Evolutionary conservation across 2,329 filamentous ascomycete species (phyloP), one percentile per base, ranked within the genome.

Genomic region (Plectosphaerella sp.): DNA sequence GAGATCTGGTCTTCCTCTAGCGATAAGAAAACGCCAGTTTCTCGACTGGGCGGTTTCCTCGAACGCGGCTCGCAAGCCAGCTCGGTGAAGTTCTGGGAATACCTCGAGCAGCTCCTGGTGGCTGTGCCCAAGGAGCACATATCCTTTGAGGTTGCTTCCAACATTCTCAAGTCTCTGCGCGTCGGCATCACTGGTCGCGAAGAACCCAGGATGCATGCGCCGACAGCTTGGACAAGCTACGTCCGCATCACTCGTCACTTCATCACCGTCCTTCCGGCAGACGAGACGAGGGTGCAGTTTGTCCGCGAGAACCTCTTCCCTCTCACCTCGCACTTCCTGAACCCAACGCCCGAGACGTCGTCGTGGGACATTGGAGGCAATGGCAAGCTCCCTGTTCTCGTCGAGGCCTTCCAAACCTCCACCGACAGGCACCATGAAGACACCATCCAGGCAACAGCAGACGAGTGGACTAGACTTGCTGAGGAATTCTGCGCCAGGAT

Each of bases 31-130:
- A 70, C 79, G 1, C 75, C 81, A 0, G 58, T 80, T 2, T 72
- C 73, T 4, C 72, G 86, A 20, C 68, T 99, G 4, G 79, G 82
- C 48, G 74, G 83, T 9, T 94, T 95, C 59, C 73, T 97, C 7
- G 85, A 88, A 56, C 89, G 86, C 61, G 93, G 94, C 3, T 96
- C 93, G 0, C 89, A 97, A 62, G 82, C 84, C n/a, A 87, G 88
- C 3, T 75, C 83, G 0, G 71, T 77, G 4, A 79, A 77, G 10
- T 96, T 86, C 63, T 99, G 94, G 94, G 69, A 76, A 24, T 81
- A 80, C 15, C 66, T 96, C 33, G 75, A 79, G 39, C 72, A 76
- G 28, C 69, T 97, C 0, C 64, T 96, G 6, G 72, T 79, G 20
- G 66, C 84, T 1, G 64, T 93, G 2, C 74, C 87, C 47, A 59